Evolutionary conservation across 2,329 filamentous ascomycete species (phyloP).

Genomic region (Bertia moriformis): DNA sequence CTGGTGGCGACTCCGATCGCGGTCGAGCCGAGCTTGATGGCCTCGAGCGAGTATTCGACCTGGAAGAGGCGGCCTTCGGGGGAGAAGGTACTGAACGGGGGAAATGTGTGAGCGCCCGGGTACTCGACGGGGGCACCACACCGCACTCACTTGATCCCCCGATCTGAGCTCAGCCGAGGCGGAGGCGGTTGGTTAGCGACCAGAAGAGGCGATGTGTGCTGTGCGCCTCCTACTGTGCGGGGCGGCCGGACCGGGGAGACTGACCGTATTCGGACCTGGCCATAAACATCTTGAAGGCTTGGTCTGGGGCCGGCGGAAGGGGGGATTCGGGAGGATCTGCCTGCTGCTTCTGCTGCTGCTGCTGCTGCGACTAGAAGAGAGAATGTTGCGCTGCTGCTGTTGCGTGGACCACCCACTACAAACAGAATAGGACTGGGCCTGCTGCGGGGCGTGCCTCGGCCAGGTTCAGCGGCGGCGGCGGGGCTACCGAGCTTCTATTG

Average conservation of each 20-base stretch:
- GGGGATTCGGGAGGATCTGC: too few relatives aligned
- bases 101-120: too few relatives aligned
- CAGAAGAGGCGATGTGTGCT: conserved; percentile 4
- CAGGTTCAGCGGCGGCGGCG: too few relatives aligned
- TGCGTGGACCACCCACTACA: too few relatives aligned
- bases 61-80: conserved; percentile 99
- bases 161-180: conserved; percentile 47
- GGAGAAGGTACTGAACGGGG: conserved; percentile 91
- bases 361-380: too few relatives aligned
- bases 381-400: too few relatives aligned
- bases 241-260: conserved; percentile 18
- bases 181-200: neutral
- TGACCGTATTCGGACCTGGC: conserved; percentile 99
- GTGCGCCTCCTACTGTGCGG: too few relatives aligned
- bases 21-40: conserved; percentile 97
- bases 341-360: too few relatives aligned
- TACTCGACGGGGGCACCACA: conserved; percentile 6
- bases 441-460: too few relatives aligned
- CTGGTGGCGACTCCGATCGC: conserved; percentile 95
- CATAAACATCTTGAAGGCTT: conserved; percentile 79
- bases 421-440: too few relatives aligned
- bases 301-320: too few relatives aligned
- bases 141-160: conserved; percentile 93
- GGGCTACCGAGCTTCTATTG: too few relatives aligned
- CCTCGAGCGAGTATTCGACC: conserved; percentile 99